phyloP scores from a whole-genome alignment of 306 rosid species.

The Fragaria nilgerrensis region DNA sequence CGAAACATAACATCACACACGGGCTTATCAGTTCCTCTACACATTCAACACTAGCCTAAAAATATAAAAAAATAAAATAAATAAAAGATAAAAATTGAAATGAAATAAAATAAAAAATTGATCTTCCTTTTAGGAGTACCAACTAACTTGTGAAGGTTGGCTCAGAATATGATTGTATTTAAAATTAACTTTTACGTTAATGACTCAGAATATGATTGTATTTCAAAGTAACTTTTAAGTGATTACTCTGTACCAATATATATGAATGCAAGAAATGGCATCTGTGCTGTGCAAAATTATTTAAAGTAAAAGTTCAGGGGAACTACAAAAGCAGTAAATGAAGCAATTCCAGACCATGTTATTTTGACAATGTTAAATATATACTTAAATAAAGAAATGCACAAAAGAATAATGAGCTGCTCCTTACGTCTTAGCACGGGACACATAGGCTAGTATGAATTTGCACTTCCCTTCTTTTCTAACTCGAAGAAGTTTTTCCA shows the following conservation, averaged over 20 bases:
- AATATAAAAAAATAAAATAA: background rate
- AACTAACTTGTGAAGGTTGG: background rate
- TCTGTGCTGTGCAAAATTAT: constrained; percentile 11
- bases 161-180: background rate
- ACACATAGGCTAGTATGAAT: constrained; percentile 88
- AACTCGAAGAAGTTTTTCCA: constrained; percentile 58
- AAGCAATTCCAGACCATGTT: constrained; percentile 15
- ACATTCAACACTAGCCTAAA: background rate
- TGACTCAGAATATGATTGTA: background rate
- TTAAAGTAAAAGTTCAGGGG: constrained; percentile 3
- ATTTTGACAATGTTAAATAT: background rate
- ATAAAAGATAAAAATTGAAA: background rate
- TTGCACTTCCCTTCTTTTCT: constrained; percentile 61
- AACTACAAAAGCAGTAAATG: constrained; percentile 7
- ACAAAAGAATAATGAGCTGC: constrained; percentile 8
- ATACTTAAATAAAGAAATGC: background rate
- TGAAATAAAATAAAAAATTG: background rate
- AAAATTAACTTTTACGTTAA: too few relatives aligned
- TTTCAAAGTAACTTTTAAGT: background rate
- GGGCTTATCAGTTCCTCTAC: background rate
- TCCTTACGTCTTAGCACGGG: constrained; percentile 73
- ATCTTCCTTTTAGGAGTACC: background rate
- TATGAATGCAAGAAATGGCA: constrained; percentile 6
- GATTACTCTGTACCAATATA: background rate
- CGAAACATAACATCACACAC: background rate